These are phyloP conservation scores for Sporobolomyces roseus DNA, from an alignment of 768 basidiomycete species.

Conservation along the genomic window DNA sequence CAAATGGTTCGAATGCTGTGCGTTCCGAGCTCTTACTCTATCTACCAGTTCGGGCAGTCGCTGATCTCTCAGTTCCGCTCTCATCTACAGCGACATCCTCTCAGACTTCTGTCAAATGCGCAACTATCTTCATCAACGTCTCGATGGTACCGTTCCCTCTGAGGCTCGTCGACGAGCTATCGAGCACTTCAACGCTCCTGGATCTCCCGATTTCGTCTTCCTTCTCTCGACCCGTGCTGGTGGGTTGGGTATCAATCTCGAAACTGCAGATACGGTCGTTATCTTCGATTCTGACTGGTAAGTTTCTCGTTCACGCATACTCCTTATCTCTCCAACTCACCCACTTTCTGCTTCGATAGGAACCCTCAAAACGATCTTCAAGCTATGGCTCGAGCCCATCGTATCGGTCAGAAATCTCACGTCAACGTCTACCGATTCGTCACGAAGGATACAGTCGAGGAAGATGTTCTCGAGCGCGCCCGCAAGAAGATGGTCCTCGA, in stretches of 20 bases:
- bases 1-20: slow-evolving; percentile 91
- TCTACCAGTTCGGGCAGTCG: neutral
- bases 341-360: slow-evolving; percentile 44
- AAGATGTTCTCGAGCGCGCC: slow-evolving; percentile 94
- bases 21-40: neutral
- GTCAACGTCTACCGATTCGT: slow-evolving; percentile 98
- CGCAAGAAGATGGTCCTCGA: slow-evolving; percentile 99
- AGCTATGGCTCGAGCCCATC: slow-evolving; percentile 98
- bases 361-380: slow-evolving; percentile 74
- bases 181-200: slow-evolving; percentile 90
- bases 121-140: slow-evolving; percentile 84
- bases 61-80: neutral
- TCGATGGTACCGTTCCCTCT: slow-evolving; percentile 86
- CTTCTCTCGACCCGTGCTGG: slow-evolving; percentile 93
- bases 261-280: slow-evolving; percentile 97
- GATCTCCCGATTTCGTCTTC: slow-evolving; percentile 93
- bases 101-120: slow-evolving; percentile 91
- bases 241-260: slow-evolving; percentile 95
- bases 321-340: neutral
- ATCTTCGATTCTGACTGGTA: slow-evolving; percentile 81
- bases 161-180: slow-evolving; percentile 92
- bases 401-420: slow-evolving; percentile 97
- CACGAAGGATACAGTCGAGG: slow-evolving; percentile 98
- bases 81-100: slow-evolving; percentile 65
- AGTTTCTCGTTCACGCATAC: neutral